Base-by-base conservation (phyloP, 164 flowering plant genomes). In the Cinnamomum micranthum region DNA sequence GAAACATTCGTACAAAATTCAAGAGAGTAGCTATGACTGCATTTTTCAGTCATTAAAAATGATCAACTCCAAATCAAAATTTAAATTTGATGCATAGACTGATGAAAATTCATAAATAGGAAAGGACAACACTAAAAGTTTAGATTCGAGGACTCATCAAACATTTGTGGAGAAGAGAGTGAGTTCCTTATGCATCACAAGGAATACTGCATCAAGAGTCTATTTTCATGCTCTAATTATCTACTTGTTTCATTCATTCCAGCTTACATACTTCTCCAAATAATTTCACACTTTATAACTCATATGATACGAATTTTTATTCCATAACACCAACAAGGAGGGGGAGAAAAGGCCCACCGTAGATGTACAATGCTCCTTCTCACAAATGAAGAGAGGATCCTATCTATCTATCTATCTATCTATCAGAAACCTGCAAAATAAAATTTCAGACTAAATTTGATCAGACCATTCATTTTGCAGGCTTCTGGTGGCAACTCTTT, bases 1-100 rank as follows among this genome's bases (percentile, higher is more conserved):
- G 90, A 76, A 93, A 95, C 87, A 92, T 55, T 77, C 90, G 87
- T 81, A 91, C 88, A 80, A 95, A 95, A 79, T 92, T 95, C 66
- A 86, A 74, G 60, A 93, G 91, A 22, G 97, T 95, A 11, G 85
- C 82, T 11, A 88, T 84, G 79, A 92, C 99, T 95, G 99, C 88
- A 85, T n/a, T 25, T 12, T 64, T 5, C 13, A 28, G 9, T 24
- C 15, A 15, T 19, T 25, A 28, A 22, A 12, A 31, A 67, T 67
- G 19, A 31, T 31, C 47, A 67, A 31, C n/a, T 15, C 28, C 20
- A 67, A 12, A 14, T 17, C 27, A 28, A 17, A 66, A 12, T 15
- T 17, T 15, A 66, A 31, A 17, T 67, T 3, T 31, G 20, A 31
- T 33, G 22, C 22, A 27, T 19, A 67, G 15, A 15, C 35, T 12